Evolutionary conservation across 148 eudicot genomes (phyloP).

Genomic region (Cornus controversa): DNA sequence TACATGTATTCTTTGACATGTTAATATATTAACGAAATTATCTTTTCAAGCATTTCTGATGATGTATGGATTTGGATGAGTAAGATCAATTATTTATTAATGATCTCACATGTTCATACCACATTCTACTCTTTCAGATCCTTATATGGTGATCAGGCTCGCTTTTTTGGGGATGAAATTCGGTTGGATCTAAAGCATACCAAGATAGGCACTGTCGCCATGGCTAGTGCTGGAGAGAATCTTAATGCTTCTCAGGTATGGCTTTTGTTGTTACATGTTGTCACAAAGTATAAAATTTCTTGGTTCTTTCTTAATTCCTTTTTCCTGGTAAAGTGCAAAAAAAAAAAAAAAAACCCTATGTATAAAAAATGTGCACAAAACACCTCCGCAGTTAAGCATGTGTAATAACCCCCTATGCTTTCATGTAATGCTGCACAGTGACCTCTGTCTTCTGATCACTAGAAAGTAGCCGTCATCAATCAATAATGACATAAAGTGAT

Average conservation of each 20-base stretch:
- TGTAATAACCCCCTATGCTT: no score
- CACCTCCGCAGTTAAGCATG: no score
- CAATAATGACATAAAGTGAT: no score
- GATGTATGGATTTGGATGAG: conserved; percentile 2
- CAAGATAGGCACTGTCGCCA: conserved; percentile 84
- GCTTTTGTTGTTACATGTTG: neutral
- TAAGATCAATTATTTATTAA: neutral
- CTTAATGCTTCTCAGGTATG: conserved; percentile 92
- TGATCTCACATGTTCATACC: conserved; percentile 4
- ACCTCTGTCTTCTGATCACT: no score
- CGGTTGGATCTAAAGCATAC: conserved; percentile 77
- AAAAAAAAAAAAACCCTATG: no score
- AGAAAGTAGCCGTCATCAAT: no score
- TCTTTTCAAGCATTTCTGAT: neutral
- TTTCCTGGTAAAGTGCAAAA: neutral
- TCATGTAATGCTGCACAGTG: no score
- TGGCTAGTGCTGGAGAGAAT: conserved; percentile 96
- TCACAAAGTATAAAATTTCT: neutral
- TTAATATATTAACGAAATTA: neutral
- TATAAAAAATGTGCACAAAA: no score
- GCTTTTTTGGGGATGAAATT: conserved; percentile 86
- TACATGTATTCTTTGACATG: neutral
- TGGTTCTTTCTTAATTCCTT: neutral
- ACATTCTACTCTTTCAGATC: conserved; percentile 43
- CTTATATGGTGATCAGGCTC: conserved; percentile 91